Evolutionary conservation across 768 basidiomycete genomes (phyloP), one percentile per base, ranked within the genome.

Genomic region (Sutorius australiensis): DNA sequence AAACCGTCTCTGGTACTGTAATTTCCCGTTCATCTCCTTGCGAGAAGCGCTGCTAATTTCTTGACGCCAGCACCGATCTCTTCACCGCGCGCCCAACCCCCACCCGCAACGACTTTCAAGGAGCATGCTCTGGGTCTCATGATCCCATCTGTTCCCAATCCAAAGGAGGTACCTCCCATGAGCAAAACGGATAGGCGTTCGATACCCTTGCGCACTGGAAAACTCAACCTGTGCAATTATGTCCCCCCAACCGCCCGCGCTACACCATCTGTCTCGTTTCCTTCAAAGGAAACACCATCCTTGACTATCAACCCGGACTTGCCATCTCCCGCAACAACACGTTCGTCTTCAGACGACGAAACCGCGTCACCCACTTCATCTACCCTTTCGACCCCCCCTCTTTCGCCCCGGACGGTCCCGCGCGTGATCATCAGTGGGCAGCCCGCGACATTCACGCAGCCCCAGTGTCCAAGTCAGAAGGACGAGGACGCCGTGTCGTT

Each of bases 191-290:
- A 55, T 5, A 46, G 32, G 21, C 39, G 19, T 17, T 28, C 36
- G n/a, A 36, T 27, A 8, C 40, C 52, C 3, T 17, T 40, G 4
- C 55, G 51, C 2, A 21, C 52, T 1, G 71, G 67, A 19, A 64
- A 61, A 55, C 59, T 73, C 44, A 58, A 45, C 37, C 53, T 73
- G 3, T 53, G 61, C 48, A 74, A 73, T 46, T 73, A 73, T 43
- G 67, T 56, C 6, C 61, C 73, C 34, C 72, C 72, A n/a, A 47
- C 46, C 1, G 19, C 48, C 19, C 51, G 53, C 7, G 8, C 50
- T 19, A 11, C 34, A 9, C 36, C 56, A 14, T 41, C 54, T n/a
- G 3, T 54, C 16, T 24, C 58, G 9, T 16, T 44, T 14, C 51
- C 57, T 10, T 42, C 51, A 8, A 5, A 16, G 16, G 34, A 6